Evolutionary conservation across 2,329 filamentous ascomycete genomes (phyloP).

Genomic region (Blumeria hordei): DNA sequence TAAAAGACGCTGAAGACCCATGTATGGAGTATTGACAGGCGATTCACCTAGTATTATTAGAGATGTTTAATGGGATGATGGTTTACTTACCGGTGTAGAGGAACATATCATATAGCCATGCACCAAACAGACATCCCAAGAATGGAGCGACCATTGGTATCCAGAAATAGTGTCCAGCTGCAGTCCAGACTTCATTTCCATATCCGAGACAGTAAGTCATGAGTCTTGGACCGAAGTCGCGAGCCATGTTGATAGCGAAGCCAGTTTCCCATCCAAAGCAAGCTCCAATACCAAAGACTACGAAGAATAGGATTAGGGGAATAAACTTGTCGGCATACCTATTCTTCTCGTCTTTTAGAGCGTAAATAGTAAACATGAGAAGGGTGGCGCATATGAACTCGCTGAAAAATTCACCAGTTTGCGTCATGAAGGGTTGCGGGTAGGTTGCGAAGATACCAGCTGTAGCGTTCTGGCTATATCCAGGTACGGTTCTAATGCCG

Average conservation of each 20-base stretch:
- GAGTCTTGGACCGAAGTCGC: conserved; percentile 44
- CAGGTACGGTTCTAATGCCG: conserved; percentile 34
- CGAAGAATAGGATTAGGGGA: conserved; percentile 42
- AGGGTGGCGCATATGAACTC: conserved; percentile 45
- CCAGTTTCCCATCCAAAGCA: conserved; percentile 59
- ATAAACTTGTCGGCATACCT: conserved; percentile 25
- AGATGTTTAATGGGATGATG: not conserved
- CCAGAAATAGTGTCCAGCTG: conserved; percentile 51
- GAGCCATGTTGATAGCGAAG: conserved; percentile 49
- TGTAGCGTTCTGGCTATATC: conserved; percentile 19
- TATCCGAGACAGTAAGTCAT: conserved; percentile 46
- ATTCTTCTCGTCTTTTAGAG: conserved; percentile 35
- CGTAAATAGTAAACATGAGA: conserved; percentile 50
- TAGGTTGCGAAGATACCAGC: conserved; percentile 54
- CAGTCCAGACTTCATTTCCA: conserved; percentile 39
- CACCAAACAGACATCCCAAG: conserved; percentile 36
- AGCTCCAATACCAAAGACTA: conserved; percentile 50
- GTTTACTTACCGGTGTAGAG: conserved; percentile 17
- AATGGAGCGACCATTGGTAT: conserved; percentile 51
- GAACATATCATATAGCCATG: conserved; percentile 42
- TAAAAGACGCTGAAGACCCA: conserved; percentile 8
- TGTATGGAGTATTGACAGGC: conserved; percentile 14
- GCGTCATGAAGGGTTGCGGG: conserved; percentile 36
- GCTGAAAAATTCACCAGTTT: conserved; percentile 43
- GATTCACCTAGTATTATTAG: conserved; percentile 6